These are phyloP conservation scores for Suillus luteus DNA, from an alignment of 768 basidiomycete species.

Conservation along the genomic window DNA sequence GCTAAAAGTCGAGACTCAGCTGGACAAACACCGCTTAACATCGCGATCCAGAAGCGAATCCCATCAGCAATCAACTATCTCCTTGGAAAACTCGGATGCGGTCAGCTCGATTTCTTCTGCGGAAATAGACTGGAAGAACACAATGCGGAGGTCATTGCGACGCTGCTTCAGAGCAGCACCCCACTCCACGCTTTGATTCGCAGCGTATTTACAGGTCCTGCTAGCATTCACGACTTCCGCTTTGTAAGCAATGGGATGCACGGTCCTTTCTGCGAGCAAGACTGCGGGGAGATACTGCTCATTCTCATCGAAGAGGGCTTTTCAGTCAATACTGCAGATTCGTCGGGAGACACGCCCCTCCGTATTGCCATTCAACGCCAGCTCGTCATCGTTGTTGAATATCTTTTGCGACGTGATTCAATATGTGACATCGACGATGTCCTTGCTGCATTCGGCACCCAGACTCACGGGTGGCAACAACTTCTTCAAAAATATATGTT, in stretches of 20 bases:
- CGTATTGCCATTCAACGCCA: slow-evolving; percentile 1
- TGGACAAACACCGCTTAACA: background rate
- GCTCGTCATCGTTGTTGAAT: background rate
- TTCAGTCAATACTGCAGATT: background rate
- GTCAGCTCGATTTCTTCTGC: background rate
- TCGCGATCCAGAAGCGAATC: background rate
- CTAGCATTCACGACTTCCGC: background rate
- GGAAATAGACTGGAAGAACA: background rate
- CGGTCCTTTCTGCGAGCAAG: background rate
- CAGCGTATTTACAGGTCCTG: background rate
- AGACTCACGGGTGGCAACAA: background rate
- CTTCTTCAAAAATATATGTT: slow-evolving; percentile 3
- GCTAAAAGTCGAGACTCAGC: background rate
- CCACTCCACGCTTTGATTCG: background rate
- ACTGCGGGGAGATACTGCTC: background rate
- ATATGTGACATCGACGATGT: background rate
- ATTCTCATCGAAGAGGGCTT: background rate
- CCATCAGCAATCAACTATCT: background rate
- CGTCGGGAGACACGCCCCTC: background rate
- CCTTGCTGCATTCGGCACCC: background rate
- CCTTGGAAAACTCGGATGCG: background rate
- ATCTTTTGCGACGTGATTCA: background rate
- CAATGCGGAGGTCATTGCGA: background rate
- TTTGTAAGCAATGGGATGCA: background rate
- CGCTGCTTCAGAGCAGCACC: background rate